Conservation (phyloP, 2,329 filamentous ascomycete genomes). For the Curvularia sp. region DNA sequence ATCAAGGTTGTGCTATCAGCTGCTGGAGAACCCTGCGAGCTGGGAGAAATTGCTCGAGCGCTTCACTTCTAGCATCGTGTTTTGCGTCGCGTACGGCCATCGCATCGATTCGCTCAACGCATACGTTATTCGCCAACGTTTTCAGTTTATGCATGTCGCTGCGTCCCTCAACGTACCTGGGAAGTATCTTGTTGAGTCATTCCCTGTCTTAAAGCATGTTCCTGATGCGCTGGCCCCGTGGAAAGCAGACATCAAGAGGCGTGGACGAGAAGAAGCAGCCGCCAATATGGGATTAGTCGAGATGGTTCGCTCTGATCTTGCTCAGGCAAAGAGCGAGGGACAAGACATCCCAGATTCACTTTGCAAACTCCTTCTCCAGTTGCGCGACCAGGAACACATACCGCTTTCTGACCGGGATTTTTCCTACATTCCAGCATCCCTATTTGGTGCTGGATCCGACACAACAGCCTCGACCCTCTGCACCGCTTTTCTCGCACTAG, state of each 20-base stretch:
- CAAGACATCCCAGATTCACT: conserved; percentile 52
- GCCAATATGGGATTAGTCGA: conserved; percentile 54
- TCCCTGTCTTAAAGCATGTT: conserved; percentile 54
- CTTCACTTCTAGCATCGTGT: conserved; percentile 59
- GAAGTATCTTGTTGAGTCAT: conserved; percentile 56
- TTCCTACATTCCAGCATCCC: conserved; percentile 53
- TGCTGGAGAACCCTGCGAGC: conserved; percentile 50
- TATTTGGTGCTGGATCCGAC: conserved; percentile 60
- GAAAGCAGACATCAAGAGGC: conserved; percentile 55
- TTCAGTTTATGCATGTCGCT: conserved; percentile 59
- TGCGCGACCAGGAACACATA: conserved; percentile 49
- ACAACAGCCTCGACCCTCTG: conserved; percentile 59
- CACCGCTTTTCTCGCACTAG: conserved; percentile 58
- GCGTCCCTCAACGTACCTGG: conserved; percentile 57
- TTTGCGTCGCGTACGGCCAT: conserved; percentile 60
- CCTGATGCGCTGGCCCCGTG: conserved; percentile 57
- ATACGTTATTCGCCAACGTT: conserved; percentile 56
- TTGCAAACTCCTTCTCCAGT: conserved; percentile 54
- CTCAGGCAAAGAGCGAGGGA: conserved; percentile 43
- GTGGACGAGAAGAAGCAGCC: conserved; percentile 48
- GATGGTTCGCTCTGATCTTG: conserved; percentile 52
- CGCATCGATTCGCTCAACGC: conserved; percentile 58
- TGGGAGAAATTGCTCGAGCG: conserved; percentile 58
- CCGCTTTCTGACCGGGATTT: conserved; percentile 53
- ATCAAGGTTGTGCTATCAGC: conserved; percentile 52